A percentile compares a stretch with the other conserved stretches of the same genome.
Evolutionary conservation across 768 basidiomycete species (phyloP).

Genomic region (Serendipita vermifera): DNA sequence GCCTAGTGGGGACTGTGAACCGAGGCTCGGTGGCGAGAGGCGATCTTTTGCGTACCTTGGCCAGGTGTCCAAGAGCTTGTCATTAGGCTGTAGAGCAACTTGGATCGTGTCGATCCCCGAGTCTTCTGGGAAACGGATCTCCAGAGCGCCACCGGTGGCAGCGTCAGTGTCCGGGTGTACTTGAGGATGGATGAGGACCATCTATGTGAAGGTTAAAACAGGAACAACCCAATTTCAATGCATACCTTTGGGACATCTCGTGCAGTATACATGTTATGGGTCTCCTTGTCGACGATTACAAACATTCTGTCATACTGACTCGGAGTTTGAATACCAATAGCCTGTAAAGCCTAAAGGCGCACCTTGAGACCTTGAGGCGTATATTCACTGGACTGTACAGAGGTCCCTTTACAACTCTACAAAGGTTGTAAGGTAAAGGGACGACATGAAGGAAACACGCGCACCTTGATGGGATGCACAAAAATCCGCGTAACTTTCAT

Average conservation of each 20-base stretch:
- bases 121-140: slow-evolving; percentile 46
- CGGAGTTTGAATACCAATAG: slow-evolving; percentile 5
- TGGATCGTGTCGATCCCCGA: slow-evolving; percentile 45
- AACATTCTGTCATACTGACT: slow-evolving; percentile 64
- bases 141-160: slow-evolving; percentile 36
- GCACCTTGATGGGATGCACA: slow-evolving; percentile 54
- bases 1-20: slow-evolving; percentile 24
- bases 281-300: slow-evolving; percentile 49
- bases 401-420: slow-evolving; percentile 61
- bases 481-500: slow-evolving; percentile 16
- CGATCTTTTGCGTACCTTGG: slow-evolving; percentile 32
- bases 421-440: background rate
- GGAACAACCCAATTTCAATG: background rate
- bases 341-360: slow-evolving; percentile 13
- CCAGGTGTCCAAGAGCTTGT: slow-evolving; percentile 41
- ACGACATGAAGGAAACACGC: background rate
- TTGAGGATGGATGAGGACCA: slow-evolving; percentile 51
- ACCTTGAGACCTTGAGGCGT: slow-evolving; percentile 57
- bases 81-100: slow-evolving; percentile 44
- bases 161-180: slow-evolving; percentile 36
- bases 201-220: slow-evolving; percentile 27
- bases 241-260: slow-evolving; percentile 46
- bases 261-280: slow-evolving; percentile 48
- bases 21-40: background rate
- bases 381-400: slow-evolving; percentile 42